A percentile compares a stretch with the other conserved stretches of the same genome.
These are phyloP conservation scores for Sporothrix brasiliensis DNA, from an alignment of 2,329 filamentous ascomycete genomes.

Conservation along the genomic window DNA sequence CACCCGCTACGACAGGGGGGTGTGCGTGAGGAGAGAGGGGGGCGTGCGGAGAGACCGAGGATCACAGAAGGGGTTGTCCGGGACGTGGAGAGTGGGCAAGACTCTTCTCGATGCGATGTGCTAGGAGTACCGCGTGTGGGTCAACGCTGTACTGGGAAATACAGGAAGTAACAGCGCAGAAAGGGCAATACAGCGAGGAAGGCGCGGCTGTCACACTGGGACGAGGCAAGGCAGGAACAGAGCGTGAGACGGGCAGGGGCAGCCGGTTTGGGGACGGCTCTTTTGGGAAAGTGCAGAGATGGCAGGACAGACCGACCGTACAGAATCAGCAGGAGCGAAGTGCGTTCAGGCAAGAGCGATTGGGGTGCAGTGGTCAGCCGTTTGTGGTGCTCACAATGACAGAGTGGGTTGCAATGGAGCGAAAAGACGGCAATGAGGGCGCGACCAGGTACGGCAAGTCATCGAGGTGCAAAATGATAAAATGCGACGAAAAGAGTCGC, in stretches of 20 bases:
- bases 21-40: conserved; percentile 4
- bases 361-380: background rate
- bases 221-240: background rate
- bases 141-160: background rate
- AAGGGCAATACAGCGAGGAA: conserved; percentile 1
- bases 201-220: conserved; percentile 20
- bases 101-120: background rate
- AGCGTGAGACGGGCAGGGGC: conserved; percentile 8
- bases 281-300: conserved; percentile 15
- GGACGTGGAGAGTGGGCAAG: conserved; percentile 6
- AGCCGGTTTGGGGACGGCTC: conserved; percentile 11
- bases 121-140: background rate
- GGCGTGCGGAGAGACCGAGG: conserved; percentile 20
- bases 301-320: background rate
- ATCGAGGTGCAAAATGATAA: background rate
- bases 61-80: conserved; percentile 34
- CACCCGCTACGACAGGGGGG: conserved; percentile 7
- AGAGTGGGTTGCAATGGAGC: conserved; percentile 14
- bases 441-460: background rate
- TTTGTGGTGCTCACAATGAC: conserved; percentile 1
- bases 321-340: conserved; percentile 20
- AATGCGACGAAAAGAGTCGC: conserved; percentile 2
- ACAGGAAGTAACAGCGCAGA: background rate
- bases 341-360: conserved; percentile 16
- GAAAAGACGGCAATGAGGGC: background rate